Evolutionary conservation across 225 moss, liverwort and hornwort genomes (phyloP).

Genomic region (Pseudoscleropodium purum): DNA sequence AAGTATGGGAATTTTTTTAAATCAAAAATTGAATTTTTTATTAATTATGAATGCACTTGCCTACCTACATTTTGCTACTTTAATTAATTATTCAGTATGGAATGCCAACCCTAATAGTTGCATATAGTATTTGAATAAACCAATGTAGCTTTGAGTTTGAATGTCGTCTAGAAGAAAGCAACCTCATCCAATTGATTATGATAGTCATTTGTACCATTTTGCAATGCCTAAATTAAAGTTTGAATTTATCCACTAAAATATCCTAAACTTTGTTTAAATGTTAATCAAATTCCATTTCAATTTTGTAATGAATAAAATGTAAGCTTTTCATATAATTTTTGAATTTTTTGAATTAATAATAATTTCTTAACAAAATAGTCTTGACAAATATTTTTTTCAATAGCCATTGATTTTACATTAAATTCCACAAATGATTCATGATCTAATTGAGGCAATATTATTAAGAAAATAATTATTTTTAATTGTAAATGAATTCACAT

Average conservation of each 20-base stretch:
- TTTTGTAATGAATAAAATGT: too few species aligned
- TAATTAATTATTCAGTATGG: not conserved
- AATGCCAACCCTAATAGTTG: accelerated
- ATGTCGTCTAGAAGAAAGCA: accelerated
- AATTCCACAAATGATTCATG: not conserved
- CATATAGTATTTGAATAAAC: not conserved
- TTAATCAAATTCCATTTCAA: not conserved
- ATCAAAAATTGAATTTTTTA: not conserved
- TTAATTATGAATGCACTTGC: accelerated
- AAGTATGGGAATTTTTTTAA: too few species aligned
- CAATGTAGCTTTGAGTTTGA: not conserved
- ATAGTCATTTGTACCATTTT: not conserved
- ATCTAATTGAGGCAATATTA: not conserved
- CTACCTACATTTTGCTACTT: too few species aligned
- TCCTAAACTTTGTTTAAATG: not conserved
- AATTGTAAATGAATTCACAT: not conserved
- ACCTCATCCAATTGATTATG: too few species aligned
- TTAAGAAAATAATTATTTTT: too few species aligned
- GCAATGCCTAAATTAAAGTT: not conserved
- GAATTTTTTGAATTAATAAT: not conserved
- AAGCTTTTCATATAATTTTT: not conserved
- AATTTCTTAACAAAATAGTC: too few species aligned
- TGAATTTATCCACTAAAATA: accelerated
- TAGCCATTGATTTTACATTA: not conserved
- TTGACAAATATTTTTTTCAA: too few species aligned